Evolutionary conservation across 345 rosid species (phyloP), one percentile per base, ranked within the genome.

Genomic region (Cardamine occulta): DNA sequence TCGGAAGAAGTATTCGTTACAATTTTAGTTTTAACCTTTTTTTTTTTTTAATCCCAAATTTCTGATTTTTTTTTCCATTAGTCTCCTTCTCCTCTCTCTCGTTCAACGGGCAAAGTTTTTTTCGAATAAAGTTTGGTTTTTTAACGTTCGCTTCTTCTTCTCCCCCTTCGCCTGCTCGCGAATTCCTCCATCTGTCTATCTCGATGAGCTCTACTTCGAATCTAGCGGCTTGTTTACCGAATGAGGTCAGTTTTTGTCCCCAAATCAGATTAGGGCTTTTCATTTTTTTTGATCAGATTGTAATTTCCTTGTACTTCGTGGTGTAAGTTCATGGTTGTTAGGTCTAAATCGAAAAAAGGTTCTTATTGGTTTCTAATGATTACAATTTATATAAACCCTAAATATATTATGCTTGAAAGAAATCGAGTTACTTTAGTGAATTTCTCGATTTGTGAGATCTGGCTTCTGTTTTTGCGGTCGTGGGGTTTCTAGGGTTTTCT

Each of bases 101-200:
- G 77, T 88, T 86, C 93, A 88, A 88, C 91, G 90, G 95, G 91
- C 90, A 85, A 78, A 84, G 81, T 84, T 66, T 81, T 84, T 85
- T 86, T 80, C 84, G 88, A 84, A 87, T 79, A 83, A 61, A 82
- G 74, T 69, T 64, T 49, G 19, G 19, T 65, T 70, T 76, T 32
- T 53, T 62, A 72, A 72, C 67, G 56, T 70, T 65, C 44, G 53
- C 44, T 73, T 51, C 58, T 29, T 58, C 53, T 49, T 32, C 66
- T 47, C 49, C 67, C 28, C 65, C 66, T 72, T 60, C 63, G 15
- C 17, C 53, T 21, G 65, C 63, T 66, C 42, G 44, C 57, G 44
- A 73, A 39, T 51, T 76, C 51, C 1, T 64, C n/a, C 18, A 52
- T 59, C 70, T 59, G 5, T 21, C 34, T 26, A 52, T 54, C 26